Percentiles rank a stretch among this genome's conserved stretches.
phyloP scores from a whole-genome alignment of 768 basidiomycete species.

The Termitomyces sp. region DNA sequence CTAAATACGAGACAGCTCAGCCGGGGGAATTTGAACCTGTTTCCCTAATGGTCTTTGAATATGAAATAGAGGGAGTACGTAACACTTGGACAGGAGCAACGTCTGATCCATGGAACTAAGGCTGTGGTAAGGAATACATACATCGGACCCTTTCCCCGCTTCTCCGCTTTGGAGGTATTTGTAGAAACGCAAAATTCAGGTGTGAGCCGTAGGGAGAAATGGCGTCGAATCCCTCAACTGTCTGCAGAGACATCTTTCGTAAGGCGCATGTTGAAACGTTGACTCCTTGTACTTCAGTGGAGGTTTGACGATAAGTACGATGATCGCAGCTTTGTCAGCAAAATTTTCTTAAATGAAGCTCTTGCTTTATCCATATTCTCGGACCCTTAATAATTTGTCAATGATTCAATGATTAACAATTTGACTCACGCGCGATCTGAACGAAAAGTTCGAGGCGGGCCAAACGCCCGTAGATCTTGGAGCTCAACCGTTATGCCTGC shows the following conservation, averaged over 20 bases:
- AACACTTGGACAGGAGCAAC: neutral
- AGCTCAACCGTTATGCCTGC: slow-evolving; percentile 43
- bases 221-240: too few relatives aligned
- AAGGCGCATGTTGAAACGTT: too few relatives aligned
- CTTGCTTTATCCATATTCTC: neutral
- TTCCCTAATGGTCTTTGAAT: too few relatives aligned
- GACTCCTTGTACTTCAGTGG: too few relatives aligned
- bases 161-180: neutral
- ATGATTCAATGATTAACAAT: neutral
- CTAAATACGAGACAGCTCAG: too few relatives aligned
- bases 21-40: too few relatives aligned
- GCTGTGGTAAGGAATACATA: neutral
- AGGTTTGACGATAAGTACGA: neutral
- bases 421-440: slow-evolving; percentile 2
- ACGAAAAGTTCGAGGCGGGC: neutral
- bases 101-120: neutral
- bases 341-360: neutral
- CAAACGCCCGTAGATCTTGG: neutral
- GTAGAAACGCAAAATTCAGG: neutral
- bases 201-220: too few relatives aligned
- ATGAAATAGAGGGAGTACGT: too few relatives aligned
- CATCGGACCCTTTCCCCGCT: neutral
- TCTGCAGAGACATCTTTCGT: too few relatives aligned
- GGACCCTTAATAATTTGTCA: neutral
- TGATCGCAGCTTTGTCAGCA: slow-evolving; percentile 6